Evolutionary conservation across 345 rosid genomes (phyloP).

Genomic region (Rhodamnia rubescens): DNA sequence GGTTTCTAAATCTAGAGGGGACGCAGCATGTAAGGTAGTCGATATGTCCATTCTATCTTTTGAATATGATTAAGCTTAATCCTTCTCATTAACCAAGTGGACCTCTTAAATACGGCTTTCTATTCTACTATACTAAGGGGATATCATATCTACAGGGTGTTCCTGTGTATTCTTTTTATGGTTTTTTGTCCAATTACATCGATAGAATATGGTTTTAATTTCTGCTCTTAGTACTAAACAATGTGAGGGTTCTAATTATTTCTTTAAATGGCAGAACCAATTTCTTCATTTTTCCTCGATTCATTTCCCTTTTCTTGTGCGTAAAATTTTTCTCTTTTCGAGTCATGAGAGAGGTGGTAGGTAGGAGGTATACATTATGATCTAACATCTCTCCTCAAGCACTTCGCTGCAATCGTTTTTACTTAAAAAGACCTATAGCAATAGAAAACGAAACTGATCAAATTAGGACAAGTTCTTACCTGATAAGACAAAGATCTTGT

Average conservation of each 20-base stretch:
- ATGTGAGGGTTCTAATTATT: background rate
- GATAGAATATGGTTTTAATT: background rate
- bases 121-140: background rate
- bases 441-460: background rate
- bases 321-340: background rate
- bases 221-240: background rate
- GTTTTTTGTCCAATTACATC: background rate
- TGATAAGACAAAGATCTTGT: background rate
- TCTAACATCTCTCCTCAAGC: background rate
- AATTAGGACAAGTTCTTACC: background rate
- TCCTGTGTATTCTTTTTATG: background rate
- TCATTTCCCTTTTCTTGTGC: background rate
- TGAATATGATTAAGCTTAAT: background rate
- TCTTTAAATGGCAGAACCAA: background rate
- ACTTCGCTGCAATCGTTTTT: background rate
- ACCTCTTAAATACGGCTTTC: background rate
- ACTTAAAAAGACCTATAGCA: background rate
- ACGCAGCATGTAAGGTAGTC: background rate
- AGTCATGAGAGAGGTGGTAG: background rate
- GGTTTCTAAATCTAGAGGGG: background rate
- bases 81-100: background rate
- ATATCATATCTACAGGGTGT: background rate
- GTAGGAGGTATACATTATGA: background rate
- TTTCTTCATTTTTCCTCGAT: background rate
- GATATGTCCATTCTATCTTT: background rate